Conservation (phyloP, 805 yeast genomes). For the Pichia pseudocactophila region DNA sequence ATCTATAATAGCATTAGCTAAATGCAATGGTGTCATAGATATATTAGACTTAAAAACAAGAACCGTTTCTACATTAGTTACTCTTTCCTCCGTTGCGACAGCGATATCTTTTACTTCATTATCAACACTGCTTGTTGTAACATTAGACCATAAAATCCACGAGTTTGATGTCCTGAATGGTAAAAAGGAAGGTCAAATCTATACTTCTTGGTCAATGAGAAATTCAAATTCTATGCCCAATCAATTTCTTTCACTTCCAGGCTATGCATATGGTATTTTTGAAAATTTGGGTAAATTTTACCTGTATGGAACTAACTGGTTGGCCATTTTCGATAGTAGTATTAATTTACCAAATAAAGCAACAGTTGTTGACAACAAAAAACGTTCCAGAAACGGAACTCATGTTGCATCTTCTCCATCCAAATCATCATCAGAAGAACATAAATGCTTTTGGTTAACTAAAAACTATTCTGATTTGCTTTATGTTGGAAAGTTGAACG, state of each 20-base stretch:
- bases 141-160: constrained; percentile 65
- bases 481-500: constrained; percentile 44
- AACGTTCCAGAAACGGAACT: constrained; percentile 27
- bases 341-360: constrained; percentile 3
- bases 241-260: constrained; percentile 46
- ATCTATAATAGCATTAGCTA: constrained; percentile 44
- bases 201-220: constrained; percentile 71
- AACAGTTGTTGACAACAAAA: constrained; percentile 16
- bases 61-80: constrained; percentile 36
- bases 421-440: constrained; percentile 15
- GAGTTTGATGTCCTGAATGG: constrained; percentile 45
- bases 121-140: constrained; percentile 48
- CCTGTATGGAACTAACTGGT: constrained; percentile 86
- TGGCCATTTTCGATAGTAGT: constrained; percentile 58
- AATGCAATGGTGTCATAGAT: constrained; percentile 62
- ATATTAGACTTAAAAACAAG: constrained; percentile 28
- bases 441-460: constrained; percentile 62
- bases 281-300: constrained; percentile 43
- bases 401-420: constrained; percentile 4
- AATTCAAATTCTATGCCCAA: constrained; percentile 71
- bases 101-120: constrained; percentile 46
- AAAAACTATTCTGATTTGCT: constrained; percentile 68
- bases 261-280: constrained; percentile 69
- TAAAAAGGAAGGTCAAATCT: constrained; percentile 22
- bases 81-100: constrained; percentile 44